phyloP scores from a whole-genome alignment of 2,329 filamentous ascomycete genomes.

The Helminthosporium solani region DNA sequence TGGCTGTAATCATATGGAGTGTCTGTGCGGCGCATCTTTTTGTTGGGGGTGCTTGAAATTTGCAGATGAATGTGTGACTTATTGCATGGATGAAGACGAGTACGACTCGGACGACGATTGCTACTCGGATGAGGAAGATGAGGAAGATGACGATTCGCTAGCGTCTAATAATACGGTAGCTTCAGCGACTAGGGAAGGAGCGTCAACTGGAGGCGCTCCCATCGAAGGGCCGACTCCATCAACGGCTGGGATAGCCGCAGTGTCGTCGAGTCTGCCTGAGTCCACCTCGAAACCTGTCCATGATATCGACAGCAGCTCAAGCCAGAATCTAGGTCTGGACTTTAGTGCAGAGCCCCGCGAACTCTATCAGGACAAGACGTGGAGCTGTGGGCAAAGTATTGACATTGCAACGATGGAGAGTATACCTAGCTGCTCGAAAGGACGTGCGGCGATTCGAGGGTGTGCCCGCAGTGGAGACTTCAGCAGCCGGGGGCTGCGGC shows the following conservation, averaged over 20 bases:
- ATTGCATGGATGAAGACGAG: constrained; percentile 22
- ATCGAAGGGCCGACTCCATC: too few relatives aligned
- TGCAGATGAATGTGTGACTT: constrained; percentile 34
- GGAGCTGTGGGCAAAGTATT: constrained; percentile 29
- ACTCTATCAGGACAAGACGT: constrained; percentile 19
- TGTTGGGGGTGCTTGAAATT: constrained; percentile 49
- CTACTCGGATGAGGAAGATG: constrained; percentile 27
- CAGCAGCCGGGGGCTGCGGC: background rate
- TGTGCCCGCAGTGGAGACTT: constrained; percentile 8
- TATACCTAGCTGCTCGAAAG: too few relatives aligned
- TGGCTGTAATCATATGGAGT: constrained; percentile 52
- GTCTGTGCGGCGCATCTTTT: constrained; percentile 53
- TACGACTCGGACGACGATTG: constrained; percentile 26
- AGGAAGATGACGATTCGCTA: constrained; percentile 22
- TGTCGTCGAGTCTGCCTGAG: background rate
- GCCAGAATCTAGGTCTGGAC: constrained; percentile 18
- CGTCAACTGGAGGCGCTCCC: too few relatives aligned
- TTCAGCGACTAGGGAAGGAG: too few relatives aligned
- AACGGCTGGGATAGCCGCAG: too few relatives aligned
- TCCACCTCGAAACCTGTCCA: background rate
- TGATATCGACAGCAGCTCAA: background rate
- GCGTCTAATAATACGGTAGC: too few relatives aligned
- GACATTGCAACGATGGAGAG: constrained; percentile 12
- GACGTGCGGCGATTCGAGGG: background rate
- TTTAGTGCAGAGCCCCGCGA: constrained; percentile 43